Conservation (phyloP, 1,284 basidiomycete species). For the Marasmius fiardii region DNA sequence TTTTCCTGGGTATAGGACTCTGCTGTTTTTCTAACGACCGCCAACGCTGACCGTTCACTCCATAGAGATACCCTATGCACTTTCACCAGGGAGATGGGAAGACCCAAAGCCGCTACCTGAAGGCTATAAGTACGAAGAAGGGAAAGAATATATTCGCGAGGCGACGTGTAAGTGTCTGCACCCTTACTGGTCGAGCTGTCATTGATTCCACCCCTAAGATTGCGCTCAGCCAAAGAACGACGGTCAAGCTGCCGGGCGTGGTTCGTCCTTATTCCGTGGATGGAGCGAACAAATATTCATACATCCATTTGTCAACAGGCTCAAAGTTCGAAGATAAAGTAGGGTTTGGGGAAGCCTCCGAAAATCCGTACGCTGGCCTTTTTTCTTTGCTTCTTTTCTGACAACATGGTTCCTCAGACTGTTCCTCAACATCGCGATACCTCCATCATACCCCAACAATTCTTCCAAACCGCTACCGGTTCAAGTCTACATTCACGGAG, state of each 20-base stretch:
- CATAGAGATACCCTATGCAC: conserved; percentile 70
- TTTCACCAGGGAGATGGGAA: conserved; percentile 59
- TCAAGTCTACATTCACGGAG: conserved; percentile 74
- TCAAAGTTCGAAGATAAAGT: conserved; percentile 51
- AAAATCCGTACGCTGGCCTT: conserved; percentile 51
- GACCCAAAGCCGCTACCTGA: conserved; percentile 56
- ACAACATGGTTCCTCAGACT: conserved; percentile 33
- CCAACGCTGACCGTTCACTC: background rate
- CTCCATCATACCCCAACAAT: conserved; percentile 49
- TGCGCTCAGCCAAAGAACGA: conserved; percentile 59
- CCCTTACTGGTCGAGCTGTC: background rate
- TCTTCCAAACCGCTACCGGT: conserved; percentile 51
- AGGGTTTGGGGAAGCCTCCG: conserved; percentile 62
- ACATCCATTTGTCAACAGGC: conserved; percentile 25
- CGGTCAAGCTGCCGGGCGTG: conserved; percentile 54
- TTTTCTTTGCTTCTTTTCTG: background rate
- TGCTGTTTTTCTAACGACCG: background rate
- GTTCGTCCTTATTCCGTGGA: background rate
- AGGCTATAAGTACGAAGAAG: conserved; percentile 47
- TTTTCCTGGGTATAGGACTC: conserved; percentile 51
- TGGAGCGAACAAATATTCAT: background rate
- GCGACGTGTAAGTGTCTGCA: conserved; percentile 43
- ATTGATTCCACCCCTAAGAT: conserved; percentile 35
- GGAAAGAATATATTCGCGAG: conserved; percentile 60
- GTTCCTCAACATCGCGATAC: conserved; percentile 68